Conservation (phyloP, 2,329 filamentous ascomycete genomes). For the Xylaria sp. region DNA sequence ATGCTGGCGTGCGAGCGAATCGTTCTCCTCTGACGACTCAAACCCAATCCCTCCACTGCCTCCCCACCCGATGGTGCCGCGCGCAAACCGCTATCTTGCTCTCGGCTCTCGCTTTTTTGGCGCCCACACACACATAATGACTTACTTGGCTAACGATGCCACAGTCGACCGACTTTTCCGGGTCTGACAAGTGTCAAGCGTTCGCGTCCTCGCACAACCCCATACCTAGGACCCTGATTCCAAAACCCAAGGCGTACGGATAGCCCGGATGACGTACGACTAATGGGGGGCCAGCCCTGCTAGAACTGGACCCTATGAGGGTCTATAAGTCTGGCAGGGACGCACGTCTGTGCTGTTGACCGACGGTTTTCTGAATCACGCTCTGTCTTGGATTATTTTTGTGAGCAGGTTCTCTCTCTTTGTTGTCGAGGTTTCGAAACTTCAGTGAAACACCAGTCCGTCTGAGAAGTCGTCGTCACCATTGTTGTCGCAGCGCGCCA, state of each 20-base stretch:
- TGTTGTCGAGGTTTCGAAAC: conserved; percentile 8
- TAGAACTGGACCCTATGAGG: conserved; percentile 22
- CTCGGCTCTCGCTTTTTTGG: conserved; percentile 7
- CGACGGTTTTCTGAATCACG: not conserved
- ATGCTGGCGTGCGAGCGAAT: conserved; percentile 28
- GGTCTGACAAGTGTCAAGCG: conserved; percentile 26
- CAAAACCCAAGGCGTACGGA: conserved; percentile 28
- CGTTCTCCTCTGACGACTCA: conserved; percentile 19
- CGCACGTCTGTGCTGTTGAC: conserved; percentile 5
- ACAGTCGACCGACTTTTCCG: conserved; percentile 16
- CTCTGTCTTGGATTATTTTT: not conserved
- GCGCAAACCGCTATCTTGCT: conserved; percentile 24
- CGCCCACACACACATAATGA: conserved; percentile 9
- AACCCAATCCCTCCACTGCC: not conserved
- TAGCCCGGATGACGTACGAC: conserved; percentile 31
- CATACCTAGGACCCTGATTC: conserved; percentile 10
- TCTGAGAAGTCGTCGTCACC: conserved; percentile 6
- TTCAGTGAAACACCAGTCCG: conserved; percentile 5
- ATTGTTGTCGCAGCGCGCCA: conserved; percentile 1
- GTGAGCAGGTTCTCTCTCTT: conserved; percentile 27
- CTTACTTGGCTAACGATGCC: conserved; percentile 10
- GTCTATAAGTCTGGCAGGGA: conserved; percentile 27
- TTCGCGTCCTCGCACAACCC: conserved; percentile 1
- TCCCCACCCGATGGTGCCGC: conserved; percentile 25
- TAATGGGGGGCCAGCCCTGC: not conserved